These are phyloP conservation scores for Pyricularia sp. DNA, from an alignment of 2,329 filamentous ascomycete species.

Conservation along the genomic window DNA sequence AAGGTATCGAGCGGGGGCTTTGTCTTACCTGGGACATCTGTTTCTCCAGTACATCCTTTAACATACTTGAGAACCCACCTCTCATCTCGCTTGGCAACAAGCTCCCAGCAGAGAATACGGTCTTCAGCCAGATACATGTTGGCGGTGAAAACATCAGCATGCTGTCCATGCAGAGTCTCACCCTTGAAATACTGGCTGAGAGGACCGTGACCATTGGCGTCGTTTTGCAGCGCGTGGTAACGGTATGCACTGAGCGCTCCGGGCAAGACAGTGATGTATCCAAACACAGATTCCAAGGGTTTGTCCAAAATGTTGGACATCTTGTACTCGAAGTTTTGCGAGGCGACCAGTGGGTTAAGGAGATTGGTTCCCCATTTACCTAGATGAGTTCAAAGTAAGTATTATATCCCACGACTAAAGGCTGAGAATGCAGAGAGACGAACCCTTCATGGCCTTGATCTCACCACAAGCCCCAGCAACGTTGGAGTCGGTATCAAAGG, in stretches of 20 bases:
- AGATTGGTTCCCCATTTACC: too few species aligned
- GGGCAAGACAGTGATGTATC: slow-evolving; percentile 94
- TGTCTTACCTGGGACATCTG: slow-evolving; percentile 82
- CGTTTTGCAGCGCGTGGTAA: slow-evolving; percentile 93
- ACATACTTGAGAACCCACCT: slow-evolving; percentile 98
- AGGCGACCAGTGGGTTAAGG: slow-evolving; percentile 88
- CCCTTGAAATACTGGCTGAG: slow-evolving; percentile 99
- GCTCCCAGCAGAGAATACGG: slow-evolving; percentile 85
- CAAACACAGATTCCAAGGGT: slow-evolving; percentile 92
- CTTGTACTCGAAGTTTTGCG: slow-evolving; percentile 99
- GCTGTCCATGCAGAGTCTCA: slow-evolving; percentile 89
- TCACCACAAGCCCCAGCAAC: slow-evolving; percentile 95
- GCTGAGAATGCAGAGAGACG: too few species aligned
- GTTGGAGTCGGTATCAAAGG: slow-evolving; percentile 95
- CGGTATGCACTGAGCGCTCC: slow-evolving; percentile 92
- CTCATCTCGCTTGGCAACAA: slow-evolving; percentile 90
- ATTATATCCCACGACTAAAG: too few species aligned
- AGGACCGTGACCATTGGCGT: slow-evolving; percentile 88
- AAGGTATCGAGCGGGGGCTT: background rate
- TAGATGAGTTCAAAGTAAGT: too few species aligned
- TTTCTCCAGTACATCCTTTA: slow-evolving; percentile 92
- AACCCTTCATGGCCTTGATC: slow-evolving; percentile 96
- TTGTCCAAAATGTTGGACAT: slow-evolving; percentile 99
- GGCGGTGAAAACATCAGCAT: slow-evolving; percentile 58
- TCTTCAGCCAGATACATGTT: slow-evolving; percentile 94